A percentile compares a stretch with the other conserved stretches of the same genome.
Evolutionary conservation across 2,329 filamentous ascomycete species (phyloP).

Genomic region (Scleromitrula shiraiana): DNA sequence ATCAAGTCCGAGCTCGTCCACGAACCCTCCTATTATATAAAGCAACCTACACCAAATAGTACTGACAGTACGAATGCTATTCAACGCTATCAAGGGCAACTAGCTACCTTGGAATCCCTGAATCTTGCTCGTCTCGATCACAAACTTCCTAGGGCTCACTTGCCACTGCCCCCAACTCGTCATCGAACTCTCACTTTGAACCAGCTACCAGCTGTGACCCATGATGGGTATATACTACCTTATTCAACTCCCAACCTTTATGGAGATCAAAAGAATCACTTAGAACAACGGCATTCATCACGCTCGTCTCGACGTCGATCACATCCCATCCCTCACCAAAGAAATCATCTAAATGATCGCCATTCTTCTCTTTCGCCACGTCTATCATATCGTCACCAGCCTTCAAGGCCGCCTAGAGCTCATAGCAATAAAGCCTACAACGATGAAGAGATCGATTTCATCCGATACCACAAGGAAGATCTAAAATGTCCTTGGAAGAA

Average conservation of each 20-base stretch:
- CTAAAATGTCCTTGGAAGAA: constrained; percentile 4
- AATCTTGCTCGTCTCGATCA: neutral
- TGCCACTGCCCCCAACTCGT: neutral
- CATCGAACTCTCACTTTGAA: neutral
- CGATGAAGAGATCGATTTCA: constrained; percentile 12
- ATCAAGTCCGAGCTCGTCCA: too few species aligned
- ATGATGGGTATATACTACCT: neutral
- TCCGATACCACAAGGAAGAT: constrained; percentile 14
- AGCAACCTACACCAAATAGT: neutral
- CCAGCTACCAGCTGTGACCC: neutral
- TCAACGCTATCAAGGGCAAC: neutral
- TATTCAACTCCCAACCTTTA: too few species aligned
- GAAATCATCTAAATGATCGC: neutral
- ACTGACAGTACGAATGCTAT: neutral
- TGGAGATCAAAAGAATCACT: too few species aligned
- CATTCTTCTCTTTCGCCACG: neutral
- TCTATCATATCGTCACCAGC: neutral
- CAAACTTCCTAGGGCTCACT: neutral
- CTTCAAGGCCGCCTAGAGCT: neutral
- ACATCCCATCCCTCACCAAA: neutral
- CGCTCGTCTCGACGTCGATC: too few species aligned
- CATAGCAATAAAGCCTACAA: constrained; percentile 15
- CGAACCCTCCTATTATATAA: neutral
- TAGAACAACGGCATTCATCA: too few species aligned
- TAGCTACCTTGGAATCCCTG: neutral